Evolutionary conservation across 2,329 filamentous ascomycete species (phyloP).

Genomic region (Cordyceps fumosorosea): DNA sequence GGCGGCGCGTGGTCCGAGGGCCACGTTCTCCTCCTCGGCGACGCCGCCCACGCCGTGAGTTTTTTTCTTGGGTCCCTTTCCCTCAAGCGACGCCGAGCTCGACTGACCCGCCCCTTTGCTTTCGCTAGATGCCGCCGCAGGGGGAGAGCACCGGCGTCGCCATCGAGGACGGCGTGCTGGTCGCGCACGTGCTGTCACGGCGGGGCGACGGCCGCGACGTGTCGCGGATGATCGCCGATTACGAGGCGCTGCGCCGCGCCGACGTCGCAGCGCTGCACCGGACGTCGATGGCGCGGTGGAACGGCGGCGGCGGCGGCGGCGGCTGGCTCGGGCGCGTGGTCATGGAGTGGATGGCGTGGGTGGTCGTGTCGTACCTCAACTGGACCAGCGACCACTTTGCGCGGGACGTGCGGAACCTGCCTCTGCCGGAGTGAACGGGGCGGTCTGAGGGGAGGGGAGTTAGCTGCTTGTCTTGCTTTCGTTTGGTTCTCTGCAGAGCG

Average conservation of each 20-base stretch:
- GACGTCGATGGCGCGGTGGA: slow-evolving; percentile 28
- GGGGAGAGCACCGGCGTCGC: slow-evolving; percentile 44
- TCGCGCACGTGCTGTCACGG: slow-evolving; percentile 28
- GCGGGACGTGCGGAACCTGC: slow-evolving; percentile 17
- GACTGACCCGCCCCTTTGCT: too few species aligned
- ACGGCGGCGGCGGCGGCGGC: slow-evolving; percentile 11
- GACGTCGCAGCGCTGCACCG: slow-evolving; percentile 39
- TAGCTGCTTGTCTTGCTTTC: not conserved
- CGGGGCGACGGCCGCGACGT: slow-evolving; percentile 21
- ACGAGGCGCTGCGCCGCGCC: slow-evolving; percentile 36
- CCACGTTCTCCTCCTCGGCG: slow-evolving; percentile 42
- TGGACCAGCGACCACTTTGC: slow-evolving; percentile 17
- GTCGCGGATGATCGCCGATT: slow-evolving; percentile 39
- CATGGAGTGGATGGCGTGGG: slow-evolving; percentile 22
- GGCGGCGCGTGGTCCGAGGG: slow-evolving; percentile 31
- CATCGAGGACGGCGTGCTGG: slow-evolving; percentile 44
- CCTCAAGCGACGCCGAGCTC: too few species aligned
- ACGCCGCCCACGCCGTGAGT: slow-evolving; percentile 46
- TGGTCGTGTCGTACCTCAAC: slow-evolving; percentile 17
- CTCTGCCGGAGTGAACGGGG: slow-evolving; percentile 12
- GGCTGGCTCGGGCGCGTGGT: slow-evolving; percentile 18
- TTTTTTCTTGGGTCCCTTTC: not conserved
- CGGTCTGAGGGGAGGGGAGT: too few species aligned
- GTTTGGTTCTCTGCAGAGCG: not conserved
- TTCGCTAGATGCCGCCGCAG: slow-evolving; percentile 40